These are phyloP conservation scores for Dictyostelium intermedium DNA, from an alignment of 78 protist species.

Conservation along the genomic window DNA sequence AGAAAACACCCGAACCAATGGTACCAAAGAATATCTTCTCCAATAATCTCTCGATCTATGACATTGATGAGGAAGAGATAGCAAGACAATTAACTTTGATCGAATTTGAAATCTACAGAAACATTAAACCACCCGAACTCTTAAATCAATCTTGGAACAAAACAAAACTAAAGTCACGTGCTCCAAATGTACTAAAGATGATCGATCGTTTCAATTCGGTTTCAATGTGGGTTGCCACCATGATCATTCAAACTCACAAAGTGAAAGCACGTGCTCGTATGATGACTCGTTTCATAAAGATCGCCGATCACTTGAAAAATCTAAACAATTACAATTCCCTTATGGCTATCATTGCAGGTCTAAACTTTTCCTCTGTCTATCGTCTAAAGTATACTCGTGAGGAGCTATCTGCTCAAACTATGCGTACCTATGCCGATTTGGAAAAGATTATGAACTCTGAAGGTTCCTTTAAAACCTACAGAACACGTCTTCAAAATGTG, in stretches of 20 bases:
- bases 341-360: constrained; percentile 86
- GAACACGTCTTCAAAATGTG: constrained; percentile 54
- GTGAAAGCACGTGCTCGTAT: constrained; percentile 66
- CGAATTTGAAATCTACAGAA: constrained; percentile 79
- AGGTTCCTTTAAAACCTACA: constrained; percentile 76
- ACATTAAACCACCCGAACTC: constrained; percentile 86
- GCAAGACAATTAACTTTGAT: constrained; percentile 84
- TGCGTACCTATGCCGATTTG: constrained; percentile 34
- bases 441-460: constrained; percentile 82
- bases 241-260: constrained; percentile 60
- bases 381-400: constrained; percentile 87
- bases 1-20: constrained; percentile 67
- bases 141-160: constrained; percentile 87
- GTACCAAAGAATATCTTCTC: constrained; percentile 75
- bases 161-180: constrained; percentile 58
- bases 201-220: constrained; percentile 82
- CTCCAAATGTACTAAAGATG: constrained; percentile 80
- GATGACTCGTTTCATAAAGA: constrained; percentile 76
- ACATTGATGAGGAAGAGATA: constrained; percentile 74
- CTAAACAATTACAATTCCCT: constrained; percentile 84
- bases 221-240: constrained; percentile 86
- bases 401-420: constrained; percentile 53
- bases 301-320: constrained; percentile 73
- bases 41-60: constrained; percentile 2
- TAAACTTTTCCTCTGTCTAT: constrained; percentile 80